A percentile compares a stretch with the other conserved stretches of the same genome.
phyloP scores from a whole-genome alignment of 176 grass and related monocot species.

The Tillandsia fasciculata region DNA sequence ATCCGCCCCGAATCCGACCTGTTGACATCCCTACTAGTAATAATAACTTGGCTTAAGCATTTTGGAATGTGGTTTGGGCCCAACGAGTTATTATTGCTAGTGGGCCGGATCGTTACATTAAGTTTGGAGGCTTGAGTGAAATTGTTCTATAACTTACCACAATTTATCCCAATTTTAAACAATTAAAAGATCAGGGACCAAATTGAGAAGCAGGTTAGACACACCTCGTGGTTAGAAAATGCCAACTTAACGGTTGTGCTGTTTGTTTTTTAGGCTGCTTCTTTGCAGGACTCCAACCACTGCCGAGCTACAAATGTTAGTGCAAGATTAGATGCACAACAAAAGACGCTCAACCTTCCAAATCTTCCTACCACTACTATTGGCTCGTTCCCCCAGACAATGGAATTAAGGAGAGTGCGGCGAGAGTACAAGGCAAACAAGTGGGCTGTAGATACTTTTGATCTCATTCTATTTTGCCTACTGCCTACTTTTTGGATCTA shows the following conservation, averaged over 20 bases:
- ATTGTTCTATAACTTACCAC: too few species aligned
- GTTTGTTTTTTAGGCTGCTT: slow-evolving; percentile 44
- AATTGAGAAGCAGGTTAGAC: too few species aligned
- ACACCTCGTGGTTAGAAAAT: background rate
- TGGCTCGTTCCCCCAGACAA: slow-evolving; percentile 89
- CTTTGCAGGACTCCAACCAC: slow-evolving; percentile 88
- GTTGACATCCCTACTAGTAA: too few species aligned
- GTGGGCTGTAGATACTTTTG: slow-evolving; percentile 23
- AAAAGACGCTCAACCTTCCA: slow-evolving; percentile 95
- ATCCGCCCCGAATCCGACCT: too few species aligned
- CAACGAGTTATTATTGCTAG: too few species aligned
- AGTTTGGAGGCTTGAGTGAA: too few species aligned
- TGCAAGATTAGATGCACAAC: slow-evolving; percentile 72
- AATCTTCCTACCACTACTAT: slow-evolving; percentile 87
- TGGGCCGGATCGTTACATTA: too few species aligned
- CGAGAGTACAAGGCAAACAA: slow-evolving; percentile 95
- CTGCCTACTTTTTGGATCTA: background rate
- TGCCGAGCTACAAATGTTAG: slow-evolving; percentile 66
- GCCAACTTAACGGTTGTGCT: background rate
- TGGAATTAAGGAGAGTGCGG: slow-evolving; percentile 84
- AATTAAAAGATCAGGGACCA: too few species aligned
- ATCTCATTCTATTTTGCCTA: background rate
- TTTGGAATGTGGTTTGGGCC: too few species aligned
- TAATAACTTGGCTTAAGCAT: too few species aligned
- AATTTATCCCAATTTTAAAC: too few species aligned